A percentile compares a stretch with the other conserved stretches of the same genome.
Evolutionary conservation across 2,329 filamentous ascomycete species (phyloP).

Genomic region (Didymella glomerata): DNA sequence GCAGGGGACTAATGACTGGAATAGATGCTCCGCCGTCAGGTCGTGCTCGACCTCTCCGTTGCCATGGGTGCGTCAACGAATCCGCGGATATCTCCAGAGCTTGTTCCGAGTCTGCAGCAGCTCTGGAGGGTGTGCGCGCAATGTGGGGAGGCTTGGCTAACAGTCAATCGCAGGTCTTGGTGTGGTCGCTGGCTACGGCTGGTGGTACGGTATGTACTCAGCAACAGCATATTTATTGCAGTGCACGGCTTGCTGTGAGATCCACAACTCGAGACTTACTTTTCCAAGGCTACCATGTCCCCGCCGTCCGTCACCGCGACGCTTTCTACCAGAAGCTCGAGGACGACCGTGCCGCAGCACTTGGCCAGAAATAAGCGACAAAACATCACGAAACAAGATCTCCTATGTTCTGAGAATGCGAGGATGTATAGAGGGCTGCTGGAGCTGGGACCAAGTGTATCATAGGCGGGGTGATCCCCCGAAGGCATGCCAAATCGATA

Average conservation of each 20-base stretch:
- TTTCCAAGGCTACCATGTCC: constrained; percentile 68
- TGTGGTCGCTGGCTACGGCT: constrained; percentile 69
- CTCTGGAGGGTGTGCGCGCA: constrained; percentile 16
- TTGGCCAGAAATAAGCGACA: constrained; percentile 50
- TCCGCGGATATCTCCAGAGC: constrained; percentile 1
- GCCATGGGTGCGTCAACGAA: constrained; percentile 65
- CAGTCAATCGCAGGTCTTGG: constrained; percentile 62
- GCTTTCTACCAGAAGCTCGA: constrained; percentile 70
- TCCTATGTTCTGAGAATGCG: constrained; percentile 40
- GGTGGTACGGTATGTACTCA: constrained; percentile 68
- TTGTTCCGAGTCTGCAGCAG: constrained; percentile 8
- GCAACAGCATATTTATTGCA: neutral
- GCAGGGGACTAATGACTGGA: constrained; percentile 38
- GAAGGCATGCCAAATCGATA: constrained; percentile 35
- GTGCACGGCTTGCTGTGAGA: constrained; percentile 2
- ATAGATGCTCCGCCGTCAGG: constrained; percentile 71
- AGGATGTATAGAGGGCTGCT: constrained; percentile 37
- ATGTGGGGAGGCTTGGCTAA: constrained; percentile 34
- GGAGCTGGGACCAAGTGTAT: constrained; percentile 42
- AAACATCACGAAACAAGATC: constrained; percentile 28
- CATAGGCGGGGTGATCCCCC: constrained; percentile 40
- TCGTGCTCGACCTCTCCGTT: constrained; percentile 73
- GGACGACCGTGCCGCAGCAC: constrained; percentile 63
- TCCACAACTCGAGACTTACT: constrained; percentile 13
- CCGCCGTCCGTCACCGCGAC: constrained; percentile 69